Base-by-base conservation (phyloP, 1,139 yeast genomes). In the Sugiyamaella xylanicola region DNA sequence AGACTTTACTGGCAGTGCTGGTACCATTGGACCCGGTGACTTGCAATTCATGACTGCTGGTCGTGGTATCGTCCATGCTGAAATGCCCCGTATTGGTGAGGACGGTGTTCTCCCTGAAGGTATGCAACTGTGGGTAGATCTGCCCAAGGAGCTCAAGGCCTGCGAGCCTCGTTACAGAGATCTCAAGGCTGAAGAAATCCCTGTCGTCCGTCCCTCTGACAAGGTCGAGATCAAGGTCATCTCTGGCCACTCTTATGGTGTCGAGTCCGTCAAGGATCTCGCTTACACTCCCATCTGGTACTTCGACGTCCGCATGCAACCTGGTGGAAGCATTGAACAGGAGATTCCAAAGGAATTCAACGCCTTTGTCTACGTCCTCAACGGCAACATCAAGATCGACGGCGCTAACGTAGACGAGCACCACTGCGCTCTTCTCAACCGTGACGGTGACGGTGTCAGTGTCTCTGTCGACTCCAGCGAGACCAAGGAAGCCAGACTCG, bases 41-140 rank as follows among this genome's bases (percentile, higher is more conserved):
- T 76, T 91, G 63, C 97, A 91, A 73, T 90, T 91, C 69, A 91
- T 91, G 96, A 91, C 97, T 56, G 97, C 97, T 7, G 97, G 97
- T 56, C 82, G 79, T 63, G 97, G 96, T 54, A 83, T 90, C 46
- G 90, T 88, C 40, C 96, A 90, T 67, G 82, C 91, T 4, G 95
- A 88, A 67, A 87, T 88, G 83, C 96, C 96, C n/a, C 82, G 87
- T 35, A 77, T 78, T 42, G 78, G 77, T 62, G 77, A 77, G 7
- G 83, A 82, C 61, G 65, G 63, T 3, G 61, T 54, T 16, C 41
- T 47, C 17, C 83, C 85, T 39, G 80, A 76, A 42, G 97, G 96
- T 52, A 77, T 91, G 77, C 97, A 91, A 71, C 74, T 92, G 53
- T 91, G 97, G 97, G 96, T 91, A 50, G 96, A 90, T 68, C 78